Base-by-base conservation (phyloP, 2,329 filamentous ascomycete species). In the Cercospora zeina region DNA sequence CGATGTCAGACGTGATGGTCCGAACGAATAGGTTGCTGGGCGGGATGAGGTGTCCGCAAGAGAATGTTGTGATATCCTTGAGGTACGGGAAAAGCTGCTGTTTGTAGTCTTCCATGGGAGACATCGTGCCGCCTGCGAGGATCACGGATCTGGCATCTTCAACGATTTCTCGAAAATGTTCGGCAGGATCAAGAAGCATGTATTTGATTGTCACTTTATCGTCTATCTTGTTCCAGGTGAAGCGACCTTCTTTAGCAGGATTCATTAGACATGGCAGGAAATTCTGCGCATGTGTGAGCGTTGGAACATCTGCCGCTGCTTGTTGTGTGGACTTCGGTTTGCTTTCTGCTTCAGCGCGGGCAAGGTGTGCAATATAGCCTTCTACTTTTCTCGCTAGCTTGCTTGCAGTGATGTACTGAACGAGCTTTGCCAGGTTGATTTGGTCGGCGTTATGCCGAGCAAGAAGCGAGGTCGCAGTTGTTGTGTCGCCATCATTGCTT, bases 81-180 rank as follows among this genome's bases (percentile, higher is more conserved):
- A 96, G 75, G 54, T 90, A 88, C 0, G 93, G 90, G 65, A 99
- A 95, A 0, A 99, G 81, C 70, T 97, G 90, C 3, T 89, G 83
- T 36, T 84, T 87, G 76, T 96, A 99, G 77, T 97, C 95, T 24
- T 88, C 85, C 80, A 97, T 96, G 76, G 95, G 95, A 2, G 95
- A 96, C 95, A 99, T 97, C 27, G 95, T 99, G 21, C 95, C 95
- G 62, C 95, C 95, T 0, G 93, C 95, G 3, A 99, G 80, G 45
- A 99, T 89, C 3, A 99, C 89, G 1, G 93, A 90, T 62, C 92
- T 84, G 0, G 95, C 91, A 65, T 89, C 87, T 31, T 90, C 87
- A 1, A 93, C 91, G 56, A 97, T 89, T 10, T 93, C 89, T 7
- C 89, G 89, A 76, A 99, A 97, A 68, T 96, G 91, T 70, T 93